These are phyloP conservation scores for Botrytis medusae DNA, from an alignment of 2,329 filamentous ascomycete genomes.

Conservation along the genomic window DNA sequence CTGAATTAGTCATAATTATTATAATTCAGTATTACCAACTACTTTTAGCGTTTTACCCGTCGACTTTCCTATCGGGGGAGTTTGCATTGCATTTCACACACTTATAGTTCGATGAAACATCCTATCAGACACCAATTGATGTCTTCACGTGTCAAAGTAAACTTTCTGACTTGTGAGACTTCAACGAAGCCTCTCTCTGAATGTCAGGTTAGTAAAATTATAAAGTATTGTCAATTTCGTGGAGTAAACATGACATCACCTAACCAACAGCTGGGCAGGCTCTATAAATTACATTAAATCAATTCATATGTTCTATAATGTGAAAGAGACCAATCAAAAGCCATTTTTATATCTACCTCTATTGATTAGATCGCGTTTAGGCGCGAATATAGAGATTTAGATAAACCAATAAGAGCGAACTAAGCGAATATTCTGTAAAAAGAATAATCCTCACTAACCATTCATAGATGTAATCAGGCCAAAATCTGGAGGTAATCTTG, in stretches of 20 bases:
- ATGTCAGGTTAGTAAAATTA: not conserved
- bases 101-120: not conserved
- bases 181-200: no score
- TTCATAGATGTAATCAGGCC: not conserved
- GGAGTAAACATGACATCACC: no score
- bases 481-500: not conserved
- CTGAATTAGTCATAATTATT: not conserved
- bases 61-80: not conserved
- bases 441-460: not conserved
- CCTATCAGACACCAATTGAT: not conserved
- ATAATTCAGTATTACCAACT: not conserved
- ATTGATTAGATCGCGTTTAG: not conserved
- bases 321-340: not conserved
- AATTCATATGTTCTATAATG: not conserved
- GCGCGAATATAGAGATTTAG: not conserved
- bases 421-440: not conserved
- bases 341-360: not conserved
- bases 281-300: not conserved
- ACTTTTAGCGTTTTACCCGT: not conserved
- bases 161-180: not conserved
- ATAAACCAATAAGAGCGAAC: not conserved
- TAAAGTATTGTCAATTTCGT: not conserved
- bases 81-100: no score
- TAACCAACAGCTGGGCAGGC: no score
- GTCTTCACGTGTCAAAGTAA: not conserved